Conservation (phyloP, 495 filamentous ascomycete species). For the Neurospora sp. region DNA sequence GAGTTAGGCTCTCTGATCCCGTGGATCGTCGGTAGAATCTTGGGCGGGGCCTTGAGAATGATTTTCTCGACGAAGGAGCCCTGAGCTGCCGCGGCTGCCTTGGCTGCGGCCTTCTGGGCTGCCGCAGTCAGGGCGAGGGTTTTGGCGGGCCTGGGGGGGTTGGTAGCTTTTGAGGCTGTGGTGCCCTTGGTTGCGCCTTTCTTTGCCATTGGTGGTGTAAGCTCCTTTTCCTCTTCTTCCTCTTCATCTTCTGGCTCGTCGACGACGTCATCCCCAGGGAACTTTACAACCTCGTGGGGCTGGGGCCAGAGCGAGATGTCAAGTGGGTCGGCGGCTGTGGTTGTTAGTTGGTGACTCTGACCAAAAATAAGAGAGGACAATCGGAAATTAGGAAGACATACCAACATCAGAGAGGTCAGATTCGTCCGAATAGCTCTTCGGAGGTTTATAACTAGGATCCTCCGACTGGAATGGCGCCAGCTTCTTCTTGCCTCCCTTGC, state of each 20-base stretch:
- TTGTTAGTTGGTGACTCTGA: not conserved
- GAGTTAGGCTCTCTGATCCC: not conserved
- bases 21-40: not conserved
- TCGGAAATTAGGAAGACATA: not conserved
- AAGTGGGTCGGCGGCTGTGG: not conserved
- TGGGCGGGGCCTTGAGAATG: not conserved
- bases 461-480: not conserved
- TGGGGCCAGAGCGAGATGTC: not conserved
- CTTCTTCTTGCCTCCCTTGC: not conserved
- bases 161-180: not conserved
- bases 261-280: not conserved
- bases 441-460: not conserved
- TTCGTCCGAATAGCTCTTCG: not conserved
- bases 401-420: not conserved
- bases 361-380: not conserved
- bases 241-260: not conserved
- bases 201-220: not conserved
- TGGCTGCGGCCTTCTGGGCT: not conserved
- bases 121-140: not conserved
- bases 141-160: not conserved
- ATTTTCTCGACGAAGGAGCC: not conserved
- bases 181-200: not conserved
- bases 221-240: not conserved
- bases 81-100: not conserved
- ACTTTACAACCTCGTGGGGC: not conserved